Conservation (phyloP, 345 rosid species). For the Ceriops zippeliana region DNA sequence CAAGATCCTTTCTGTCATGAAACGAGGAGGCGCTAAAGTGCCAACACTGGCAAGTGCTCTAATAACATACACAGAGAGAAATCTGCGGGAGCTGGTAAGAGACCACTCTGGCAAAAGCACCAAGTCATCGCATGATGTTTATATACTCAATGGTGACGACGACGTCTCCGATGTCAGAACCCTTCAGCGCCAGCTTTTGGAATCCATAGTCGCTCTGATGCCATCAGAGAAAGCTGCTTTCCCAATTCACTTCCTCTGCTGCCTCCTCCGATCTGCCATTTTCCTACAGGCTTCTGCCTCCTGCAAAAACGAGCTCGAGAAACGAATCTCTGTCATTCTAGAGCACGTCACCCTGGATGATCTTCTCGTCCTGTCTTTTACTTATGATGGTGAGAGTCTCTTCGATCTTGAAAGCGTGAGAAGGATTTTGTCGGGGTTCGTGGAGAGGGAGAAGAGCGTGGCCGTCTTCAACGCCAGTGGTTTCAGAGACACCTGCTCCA, state of each 20-base stretch:
- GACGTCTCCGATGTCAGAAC: slow-evolving; percentile 38
- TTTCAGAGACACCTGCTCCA: slow-evolving; percentile 43
- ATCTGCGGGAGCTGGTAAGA: slow-evolving; percentile 78
- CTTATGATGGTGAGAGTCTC: slow-evolving; percentile 82
- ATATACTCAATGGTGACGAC: neutral
- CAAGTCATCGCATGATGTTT: slow-evolving; percentile 24
- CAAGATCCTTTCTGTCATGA: slow-evolving; percentile 55
- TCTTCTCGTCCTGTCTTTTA: slow-evolving; percentile 69
- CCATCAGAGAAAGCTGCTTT: slow-evolving; percentile 74
- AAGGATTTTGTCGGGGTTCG: slow-evolving; percentile 61
- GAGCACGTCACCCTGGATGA: slow-evolving; percentile 79
- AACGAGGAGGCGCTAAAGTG: slow-evolving; percentile 61
- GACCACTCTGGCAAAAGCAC: slow-evolving; percentile 66
- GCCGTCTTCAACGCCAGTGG: slow-evolving; percentile 74
- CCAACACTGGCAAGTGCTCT: slow-evolving; percentile 57
- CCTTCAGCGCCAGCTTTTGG: slow-evolving; percentile 58
- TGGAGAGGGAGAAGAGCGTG: slow-evolving; percentile 79
- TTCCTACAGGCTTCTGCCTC: slow-evolving; percentile 52
- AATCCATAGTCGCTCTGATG: slow-evolving; percentile 58
- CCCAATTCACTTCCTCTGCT: slow-evolving; percentile 75
- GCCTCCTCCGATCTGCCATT: slow-evolving; percentile 79
- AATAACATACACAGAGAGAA: slow-evolving; percentile 68
- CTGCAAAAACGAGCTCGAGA: slow-evolving; percentile 79
- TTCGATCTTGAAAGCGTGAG: slow-evolving; percentile 81
- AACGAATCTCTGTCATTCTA: slow-evolving; percentile 58